These are phyloP conservation scores for Pyrenula aspistea DNA, from an alignment of 495 filamentous ascomycete genomes.

Conservation along the genomic window DNA sequence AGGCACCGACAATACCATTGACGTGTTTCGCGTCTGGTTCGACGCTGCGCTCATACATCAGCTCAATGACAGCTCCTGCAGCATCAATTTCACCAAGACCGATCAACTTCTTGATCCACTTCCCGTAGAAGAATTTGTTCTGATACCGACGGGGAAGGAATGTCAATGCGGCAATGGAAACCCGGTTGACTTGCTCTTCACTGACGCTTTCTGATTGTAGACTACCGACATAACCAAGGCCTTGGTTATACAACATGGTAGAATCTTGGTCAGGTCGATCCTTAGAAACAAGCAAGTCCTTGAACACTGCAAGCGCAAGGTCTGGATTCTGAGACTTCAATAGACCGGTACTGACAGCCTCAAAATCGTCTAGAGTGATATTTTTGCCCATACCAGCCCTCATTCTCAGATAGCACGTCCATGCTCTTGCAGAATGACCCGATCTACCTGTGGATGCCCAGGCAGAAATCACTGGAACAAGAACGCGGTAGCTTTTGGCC, in stretches of 20 bases:
- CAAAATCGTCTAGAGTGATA: constrained; percentile 67
- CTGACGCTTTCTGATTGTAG: constrained; percentile 35
- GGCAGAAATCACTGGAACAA: constrained; percentile 51
- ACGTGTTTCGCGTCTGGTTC: constrained; percentile 54
- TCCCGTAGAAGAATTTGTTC: constrained; percentile 71
- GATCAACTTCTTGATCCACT: constrained; percentile 71
- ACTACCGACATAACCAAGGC: constrained; percentile 28
- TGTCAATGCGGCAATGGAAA: constrained; percentile 37
- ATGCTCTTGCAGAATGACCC: constrained; percentile 42
- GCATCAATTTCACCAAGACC: constrained; percentile 58
- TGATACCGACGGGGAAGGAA: constrained; percentile 48
- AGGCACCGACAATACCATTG: constrained; percentile 66
- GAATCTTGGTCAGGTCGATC: constrained; percentile 32
- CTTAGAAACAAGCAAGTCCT: constrained; percentile 70
- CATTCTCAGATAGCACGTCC: constrained; percentile 53
- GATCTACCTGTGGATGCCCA: constrained; percentile 23
- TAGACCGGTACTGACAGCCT: constrained; percentile 50
- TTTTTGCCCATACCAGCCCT: constrained; percentile 42
- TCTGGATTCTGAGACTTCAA: constrained; percentile 45
- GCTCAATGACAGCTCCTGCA: constrained; percentile 51
- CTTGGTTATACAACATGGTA: constrained; percentile 32
- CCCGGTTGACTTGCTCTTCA: constrained; percentile 34
- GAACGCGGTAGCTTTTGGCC: constrained; percentile 29
- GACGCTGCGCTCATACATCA: constrained; percentile 55
- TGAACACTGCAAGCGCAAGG: constrained; percentile 60